Conservation (phyloP, 2,329 filamentous ascomycete species). For the Penicillium sp. region DNA sequence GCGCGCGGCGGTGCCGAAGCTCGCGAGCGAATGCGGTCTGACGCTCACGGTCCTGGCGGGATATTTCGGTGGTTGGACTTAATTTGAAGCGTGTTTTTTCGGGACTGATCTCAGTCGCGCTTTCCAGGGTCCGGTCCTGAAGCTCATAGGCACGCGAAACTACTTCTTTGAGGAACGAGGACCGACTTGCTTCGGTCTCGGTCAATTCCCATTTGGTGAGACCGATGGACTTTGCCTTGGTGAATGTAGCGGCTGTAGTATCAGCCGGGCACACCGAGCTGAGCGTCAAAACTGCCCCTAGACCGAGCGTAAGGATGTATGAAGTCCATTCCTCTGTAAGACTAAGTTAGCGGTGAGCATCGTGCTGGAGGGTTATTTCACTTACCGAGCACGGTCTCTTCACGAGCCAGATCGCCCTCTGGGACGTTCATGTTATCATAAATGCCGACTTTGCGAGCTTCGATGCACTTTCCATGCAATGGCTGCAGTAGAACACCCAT, state of each 20-base stretch:
- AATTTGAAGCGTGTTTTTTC: constrained; percentile 15
- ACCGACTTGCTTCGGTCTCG: constrained; percentile 47
- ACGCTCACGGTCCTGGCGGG: constrained; percentile 27
- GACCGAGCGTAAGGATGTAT: constrained; percentile 60
- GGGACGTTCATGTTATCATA: constrained; percentile 56
- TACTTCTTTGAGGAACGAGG: constrained; percentile 61
- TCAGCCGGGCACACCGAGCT: constrained; percentile 43
- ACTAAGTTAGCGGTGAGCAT: constrained; percentile 15
- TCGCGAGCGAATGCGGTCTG: constrained; percentile 36
- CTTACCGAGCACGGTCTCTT: constrained; percentile 55
- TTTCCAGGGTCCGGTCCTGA: constrained; percentile 18
- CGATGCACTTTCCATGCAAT: constrained; percentile 54
- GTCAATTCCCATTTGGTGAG: constrained; percentile 58
- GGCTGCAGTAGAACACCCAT: constrained; percentile 56
- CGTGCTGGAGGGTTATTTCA: background rate
- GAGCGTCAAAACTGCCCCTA: constrained; percentile 55
- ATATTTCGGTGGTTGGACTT: constrained; percentile 10
- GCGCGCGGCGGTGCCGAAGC: constrained; percentile 29
- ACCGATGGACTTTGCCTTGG: constrained; percentile 53
- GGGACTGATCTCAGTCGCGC: constrained; percentile 1
- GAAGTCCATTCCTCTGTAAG: constrained; percentile 59
- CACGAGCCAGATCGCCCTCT: constrained; percentile 39
- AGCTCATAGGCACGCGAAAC: constrained; percentile 60
- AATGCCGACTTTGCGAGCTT: constrained; percentile 57
- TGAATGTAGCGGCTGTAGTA: constrained; percentile 49